Base-by-base conservation (phyloP, 129 eudicot species). In the Glebionis coronaria region DNA sequence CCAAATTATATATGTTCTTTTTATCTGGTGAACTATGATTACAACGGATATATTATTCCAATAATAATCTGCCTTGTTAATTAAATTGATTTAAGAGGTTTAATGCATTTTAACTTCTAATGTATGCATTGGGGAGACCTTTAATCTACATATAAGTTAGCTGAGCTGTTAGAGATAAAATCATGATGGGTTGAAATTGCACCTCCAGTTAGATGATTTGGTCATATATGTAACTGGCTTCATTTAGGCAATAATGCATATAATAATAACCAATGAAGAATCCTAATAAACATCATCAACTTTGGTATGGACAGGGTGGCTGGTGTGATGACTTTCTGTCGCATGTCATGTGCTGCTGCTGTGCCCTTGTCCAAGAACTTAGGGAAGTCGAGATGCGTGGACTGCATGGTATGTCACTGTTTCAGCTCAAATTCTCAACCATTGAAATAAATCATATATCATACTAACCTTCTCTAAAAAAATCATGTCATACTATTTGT, bases 291-390 rank as follows among this genome's bases (percentile, higher is more conserved):
- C 8, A 58, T 58, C 63, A 58, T 27, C 12, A 28, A 23, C 29
- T 53, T 23, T 58, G 29, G 44, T 29, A 68, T 51, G 15, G 65
- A 42, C 80, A 94, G 99, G 99, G 99, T 70, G 97, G 99, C 42
- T 75, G 71, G 52, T 82, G 78, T 72, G 99, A 89, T 60, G 99
- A 94, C 75, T 94, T 94, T 71, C 97, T 94, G 15, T 90, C 99
- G 4, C 99, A 94, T 71, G 72, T 90, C 19, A 94, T 94, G 99
- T 94, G 99, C 59, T 94, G 99, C 73, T 94, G 99, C 73, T 94
- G 99, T 74, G 97, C 99, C 11, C 99, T 94, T 76, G 99, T 94
- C 61, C 99, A 94, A 90, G 99, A 94, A 81, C 78, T 76, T 78
- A 82, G 99, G 14, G 99, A 94, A 81, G 82, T 94, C 11, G 94